Conservation (phyloP, 345 rosid genomes). For the Acer saccharum region DNA sequence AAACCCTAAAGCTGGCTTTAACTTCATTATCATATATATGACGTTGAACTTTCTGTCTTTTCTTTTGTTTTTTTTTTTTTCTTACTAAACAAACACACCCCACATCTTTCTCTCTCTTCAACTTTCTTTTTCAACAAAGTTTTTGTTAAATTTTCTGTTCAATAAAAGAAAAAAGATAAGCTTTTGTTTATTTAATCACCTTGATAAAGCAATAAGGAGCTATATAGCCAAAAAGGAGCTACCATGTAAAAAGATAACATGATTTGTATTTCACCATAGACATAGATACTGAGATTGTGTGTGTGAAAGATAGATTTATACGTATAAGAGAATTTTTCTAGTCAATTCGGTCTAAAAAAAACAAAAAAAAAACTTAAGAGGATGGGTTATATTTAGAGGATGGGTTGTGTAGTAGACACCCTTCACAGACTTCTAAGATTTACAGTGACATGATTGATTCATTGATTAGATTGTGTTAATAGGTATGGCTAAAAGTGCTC, state of each 20-base stretch:
- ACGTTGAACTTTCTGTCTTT: slow-evolving; percentile 79
- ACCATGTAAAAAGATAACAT: slow-evolving; percentile 19
- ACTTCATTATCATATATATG: slow-evolving; percentile 28
- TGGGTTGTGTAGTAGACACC: slow-evolving; percentile 18
- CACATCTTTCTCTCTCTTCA: slow-evolving; percentile 28
- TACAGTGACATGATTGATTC: slow-evolving; percentile 52
- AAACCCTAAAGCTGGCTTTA: slow-evolving; percentile 43
- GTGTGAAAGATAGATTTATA: neutral
- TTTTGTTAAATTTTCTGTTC: slow-evolving; percentile 1
- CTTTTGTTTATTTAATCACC: slow-evolving; percentile 22
- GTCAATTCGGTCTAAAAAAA: too few species aligned
- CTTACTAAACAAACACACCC: slow-evolving; percentile 31
- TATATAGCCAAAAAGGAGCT: slow-evolving; percentile 8
- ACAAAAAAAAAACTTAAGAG: too few species aligned
- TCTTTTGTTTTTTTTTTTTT: slow-evolving; percentile 34
- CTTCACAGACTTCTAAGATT: slow-evolving; percentile 34
- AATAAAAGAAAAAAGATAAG: neutral
- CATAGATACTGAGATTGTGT: neutral
- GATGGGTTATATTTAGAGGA: slow-evolving; percentile 8
- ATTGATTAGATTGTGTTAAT: slow-evolving; percentile 35
- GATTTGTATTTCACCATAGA: slow-evolving; percentile 24
- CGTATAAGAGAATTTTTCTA: too few species aligned
- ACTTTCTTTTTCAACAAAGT: slow-evolving; percentile 26
- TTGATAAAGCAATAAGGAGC: slow-evolving; percentile 28
- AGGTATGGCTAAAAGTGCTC: slow-evolving; percentile 36